A percentile compares a stretch with the other conserved stretches of the same genome.
These are phyloP conservation scores for Paracorniculantispora psalliotae DNA, from an alignment of 2,329 filamentous ascomycete genomes.

Conservation along the genomic window DNA sequence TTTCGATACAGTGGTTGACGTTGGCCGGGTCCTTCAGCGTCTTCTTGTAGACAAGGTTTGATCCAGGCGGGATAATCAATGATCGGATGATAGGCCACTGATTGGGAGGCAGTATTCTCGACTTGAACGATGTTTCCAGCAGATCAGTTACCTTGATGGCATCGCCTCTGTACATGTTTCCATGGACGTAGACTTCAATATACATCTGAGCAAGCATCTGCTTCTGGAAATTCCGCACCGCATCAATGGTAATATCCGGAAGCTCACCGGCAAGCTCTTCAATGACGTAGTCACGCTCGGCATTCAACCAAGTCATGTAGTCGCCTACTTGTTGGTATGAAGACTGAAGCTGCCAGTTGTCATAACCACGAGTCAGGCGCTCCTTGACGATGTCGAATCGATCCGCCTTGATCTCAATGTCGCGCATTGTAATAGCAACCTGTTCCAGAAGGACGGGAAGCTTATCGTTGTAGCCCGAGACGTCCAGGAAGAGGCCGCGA, in stretches of 20 bases:
- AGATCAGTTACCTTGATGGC: slow-evolving; percentile 79
- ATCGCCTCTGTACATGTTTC: slow-evolving; percentile 92
- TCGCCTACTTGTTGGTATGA: slow-evolving; percentile 85
- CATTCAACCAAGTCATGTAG: slow-evolving; percentile 74
- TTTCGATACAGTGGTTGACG: slow-evolving; percentile 82
- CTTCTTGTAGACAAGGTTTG: slow-evolving; percentile 79
- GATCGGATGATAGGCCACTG: slow-evolving; percentile 79
- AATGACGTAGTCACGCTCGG: slow-evolving; percentile 71
- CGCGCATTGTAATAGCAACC: slow-evolving; percentile 76
- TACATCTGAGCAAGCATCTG: slow-evolving; percentile 79
- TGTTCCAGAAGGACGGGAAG: slow-evolving; percentile 86
- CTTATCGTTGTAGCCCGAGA: slow-evolving; percentile 96
- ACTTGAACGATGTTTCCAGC: slow-evolving; percentile 71
- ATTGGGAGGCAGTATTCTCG: slow-evolving; percentile 64
- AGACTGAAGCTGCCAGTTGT: slow-evolving; percentile 83
- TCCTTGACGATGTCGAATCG: slow-evolving; percentile 92
- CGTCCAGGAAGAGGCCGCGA: slow-evolving; percentile 69
- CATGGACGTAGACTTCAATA: slow-evolving; percentile 83
- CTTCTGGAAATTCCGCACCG: slow-evolving; percentile 72
- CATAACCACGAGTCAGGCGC: slow-evolving; percentile 66
- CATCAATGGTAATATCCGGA: slow-evolving; percentile 65
- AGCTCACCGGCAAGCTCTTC: slow-evolving; percentile 77
- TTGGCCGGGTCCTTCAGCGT: slow-evolving; percentile 81
- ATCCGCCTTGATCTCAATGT: slow-evolving; percentile 78
- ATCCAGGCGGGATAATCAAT: slow-evolving; percentile 70